Percentiles rank a stretch among this genome's conserved stretches.
Conservation (phyloP, 306 rosid species). For the Prunus mira region DNA sequence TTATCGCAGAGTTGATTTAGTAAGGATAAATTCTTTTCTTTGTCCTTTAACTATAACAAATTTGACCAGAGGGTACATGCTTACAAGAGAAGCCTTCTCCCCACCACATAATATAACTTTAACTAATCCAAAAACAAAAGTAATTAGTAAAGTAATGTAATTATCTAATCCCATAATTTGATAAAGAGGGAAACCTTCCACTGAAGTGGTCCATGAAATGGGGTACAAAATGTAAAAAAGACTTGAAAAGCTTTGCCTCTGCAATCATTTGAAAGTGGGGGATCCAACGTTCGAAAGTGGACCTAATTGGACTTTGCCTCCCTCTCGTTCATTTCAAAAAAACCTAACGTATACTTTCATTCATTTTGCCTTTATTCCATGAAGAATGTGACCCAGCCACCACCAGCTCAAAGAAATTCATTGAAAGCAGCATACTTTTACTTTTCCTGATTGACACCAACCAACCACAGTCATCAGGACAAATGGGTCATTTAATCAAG, state of each 20-base stretch:
- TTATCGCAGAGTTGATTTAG: too few relatives aligned
- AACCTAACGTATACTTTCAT: conserved; percentile 27
- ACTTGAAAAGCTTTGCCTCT: conserved; percentile 35
- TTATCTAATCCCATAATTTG: conserved; percentile 15
- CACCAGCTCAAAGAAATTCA: conserved; percentile 3
- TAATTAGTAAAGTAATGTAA: background rate
- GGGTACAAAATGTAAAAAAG: conserved; percentile 48
- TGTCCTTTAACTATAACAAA: background rate
- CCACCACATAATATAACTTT: background rate
- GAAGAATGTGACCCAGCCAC: conserved; percentile 33
- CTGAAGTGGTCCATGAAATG: conserved; percentile 51
- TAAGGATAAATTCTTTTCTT: background rate
- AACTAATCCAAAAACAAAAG: conserved; percentile 28
- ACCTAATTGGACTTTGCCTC: conserved; percentile 33
- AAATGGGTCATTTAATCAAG: conserved; percentile 12
- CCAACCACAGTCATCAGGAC: background rate
- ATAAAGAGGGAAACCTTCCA: conserved; percentile 14
- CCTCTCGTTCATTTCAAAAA: conserved; percentile 43
- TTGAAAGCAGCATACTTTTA: conserved; percentile 13
- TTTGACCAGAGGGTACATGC: conserved; percentile 24
- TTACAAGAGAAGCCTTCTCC: conserved; percentile 22
- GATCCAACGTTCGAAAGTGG: conserved; percentile 72
- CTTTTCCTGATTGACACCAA: background rate
- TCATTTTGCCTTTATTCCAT: conserved; percentile 32
- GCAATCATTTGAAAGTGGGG: conserved; percentile 62